phyloP scores from a whole-genome alignment of 208 protist species.

The Porcisia hertigi region DNA sequence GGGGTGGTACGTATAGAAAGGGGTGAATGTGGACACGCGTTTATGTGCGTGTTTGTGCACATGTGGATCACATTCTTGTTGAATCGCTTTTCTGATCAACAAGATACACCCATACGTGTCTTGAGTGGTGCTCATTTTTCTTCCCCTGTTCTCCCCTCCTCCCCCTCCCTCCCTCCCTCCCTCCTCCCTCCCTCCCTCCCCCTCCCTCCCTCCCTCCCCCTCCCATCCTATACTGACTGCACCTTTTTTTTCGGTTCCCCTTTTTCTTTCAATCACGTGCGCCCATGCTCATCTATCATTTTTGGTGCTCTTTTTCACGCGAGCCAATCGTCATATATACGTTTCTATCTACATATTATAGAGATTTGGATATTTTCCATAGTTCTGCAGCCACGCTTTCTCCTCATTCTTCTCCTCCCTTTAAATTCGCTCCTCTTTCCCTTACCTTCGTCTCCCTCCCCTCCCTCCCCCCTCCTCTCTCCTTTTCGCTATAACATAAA shows the following conservation, averaged over 20 bases:
- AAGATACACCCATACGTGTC: neutral
- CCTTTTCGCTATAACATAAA: too few species aligned
- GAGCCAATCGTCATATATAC: too few species aligned
- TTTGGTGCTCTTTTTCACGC: too few species aligned
- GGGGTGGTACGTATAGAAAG: too few species aligned
- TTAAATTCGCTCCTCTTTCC: too few species aligned
- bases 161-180: neutral
- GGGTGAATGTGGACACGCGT: neutral
- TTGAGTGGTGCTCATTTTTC: neutral
- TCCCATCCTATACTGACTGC: neutral
- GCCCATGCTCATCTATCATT: too few species aligned
- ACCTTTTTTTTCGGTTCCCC: neutral
- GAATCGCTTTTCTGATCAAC: slow-evolving; percentile 1
- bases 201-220: neutral
- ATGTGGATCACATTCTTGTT: neutral
- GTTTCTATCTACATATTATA: too few species aligned
- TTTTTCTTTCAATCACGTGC: neutral
- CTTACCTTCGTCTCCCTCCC: too few species aligned
- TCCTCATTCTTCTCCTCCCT: neutral
- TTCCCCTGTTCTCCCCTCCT: neutral
- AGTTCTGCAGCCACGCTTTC: neutral
- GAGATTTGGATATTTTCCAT: neutral
- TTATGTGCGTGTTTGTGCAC: neutral
- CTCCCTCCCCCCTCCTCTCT: too few species aligned
- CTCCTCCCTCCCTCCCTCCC: neutral